These are phyloP conservation scores for Calonectria leucothoes DNA, from an alignment of 2,329 filamentous ascomycete species.

Conservation along the genomic window DNA sequence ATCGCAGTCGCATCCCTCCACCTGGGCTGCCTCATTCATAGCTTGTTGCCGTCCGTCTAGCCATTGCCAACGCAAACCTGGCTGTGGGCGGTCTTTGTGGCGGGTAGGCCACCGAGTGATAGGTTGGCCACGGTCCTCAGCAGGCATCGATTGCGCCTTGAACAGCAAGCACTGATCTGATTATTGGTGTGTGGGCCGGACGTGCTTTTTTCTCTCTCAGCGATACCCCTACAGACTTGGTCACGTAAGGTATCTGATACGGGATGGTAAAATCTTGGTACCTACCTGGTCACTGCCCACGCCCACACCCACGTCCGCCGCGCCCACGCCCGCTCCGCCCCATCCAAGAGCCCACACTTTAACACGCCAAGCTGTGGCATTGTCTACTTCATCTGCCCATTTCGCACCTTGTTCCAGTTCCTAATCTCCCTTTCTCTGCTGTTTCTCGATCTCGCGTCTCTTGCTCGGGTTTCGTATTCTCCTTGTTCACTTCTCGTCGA, in stretches of 20 bases:
- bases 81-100: background rate
- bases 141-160: slow-evolving; percentile 17
- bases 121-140: background rate
- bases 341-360: slow-evolving; percentile 20
- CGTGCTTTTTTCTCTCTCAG: slow-evolving; percentile 4
- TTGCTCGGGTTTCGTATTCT: background rate
- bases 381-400: slow-evolving; percentile 7
- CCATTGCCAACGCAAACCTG: background rate
- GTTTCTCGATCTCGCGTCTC: background rate
- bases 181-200: background rate
- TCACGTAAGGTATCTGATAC: background rate
- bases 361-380: slow-evolving; percentile 1
- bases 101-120: slow-evolving; percentile 1
- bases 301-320: background rate
- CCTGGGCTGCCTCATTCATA: background rate
- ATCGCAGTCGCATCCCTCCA: background rate
- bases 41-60: background rate
- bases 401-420: background rate
- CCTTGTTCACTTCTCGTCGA: background rate
- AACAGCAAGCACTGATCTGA: background rate
- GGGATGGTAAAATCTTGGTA: background rate
- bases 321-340: slow-evolving; percentile 15
- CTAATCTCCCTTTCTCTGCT: background rate
- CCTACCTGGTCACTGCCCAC: background rate
- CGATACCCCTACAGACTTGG: background rate